A percentile compares a stretch with the other conserved stretches of the same genome.
Evolutionary conservation across 192 early-diverging fungal genomes (phyloP).

Genomic region (Rhizophlyctis rosea): DNA sequence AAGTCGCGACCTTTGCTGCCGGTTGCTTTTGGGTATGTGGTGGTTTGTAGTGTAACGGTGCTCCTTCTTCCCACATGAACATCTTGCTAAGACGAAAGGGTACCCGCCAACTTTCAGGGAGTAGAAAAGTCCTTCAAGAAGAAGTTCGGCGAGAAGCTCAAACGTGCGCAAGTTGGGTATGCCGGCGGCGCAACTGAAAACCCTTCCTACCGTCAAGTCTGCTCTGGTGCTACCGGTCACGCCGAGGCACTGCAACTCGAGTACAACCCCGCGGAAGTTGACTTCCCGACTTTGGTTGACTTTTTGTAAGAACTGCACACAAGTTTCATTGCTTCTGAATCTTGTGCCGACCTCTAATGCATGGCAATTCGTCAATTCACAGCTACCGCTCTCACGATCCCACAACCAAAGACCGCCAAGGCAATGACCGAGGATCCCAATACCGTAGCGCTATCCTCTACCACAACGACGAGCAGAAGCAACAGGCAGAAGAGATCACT

Average conservation of each 20-base stretch:
- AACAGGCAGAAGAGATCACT: conserved; percentile 71
- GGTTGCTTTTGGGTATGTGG: conserved; percentile 89
- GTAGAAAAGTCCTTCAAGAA: conserved; percentile 36
- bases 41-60: no score
- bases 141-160: conserved; percentile 41
- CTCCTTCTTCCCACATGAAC: conserved; percentile 21
- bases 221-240: conserved; percentile 71
- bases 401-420: conserved; percentile 82
- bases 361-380: conserved; percentile 11
- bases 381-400: conserved; percentile 70
- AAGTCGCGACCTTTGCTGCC: conserved; percentile 79
- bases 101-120: conserved; percentile 1
- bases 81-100: not conserved
- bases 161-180: conserved; percentile 67
- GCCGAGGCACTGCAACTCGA: conserved; percentile 80
- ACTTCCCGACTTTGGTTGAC: conserved; percentile 72
- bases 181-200: conserved; percentile 45
- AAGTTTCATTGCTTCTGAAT: not conserved
- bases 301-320: conserved; percentile 63
- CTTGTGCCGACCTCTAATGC: not conserved
- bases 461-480: conserved; percentile 70
- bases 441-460: conserved; percentile 87
- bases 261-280: conserved; percentile 67
- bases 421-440: conserved; percentile 80
- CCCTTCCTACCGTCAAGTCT: conserved; percentile 51